Conservation (phyloP, 1,284 basidiomycete genomes). For the Fomitopsis betulina region DNA sequence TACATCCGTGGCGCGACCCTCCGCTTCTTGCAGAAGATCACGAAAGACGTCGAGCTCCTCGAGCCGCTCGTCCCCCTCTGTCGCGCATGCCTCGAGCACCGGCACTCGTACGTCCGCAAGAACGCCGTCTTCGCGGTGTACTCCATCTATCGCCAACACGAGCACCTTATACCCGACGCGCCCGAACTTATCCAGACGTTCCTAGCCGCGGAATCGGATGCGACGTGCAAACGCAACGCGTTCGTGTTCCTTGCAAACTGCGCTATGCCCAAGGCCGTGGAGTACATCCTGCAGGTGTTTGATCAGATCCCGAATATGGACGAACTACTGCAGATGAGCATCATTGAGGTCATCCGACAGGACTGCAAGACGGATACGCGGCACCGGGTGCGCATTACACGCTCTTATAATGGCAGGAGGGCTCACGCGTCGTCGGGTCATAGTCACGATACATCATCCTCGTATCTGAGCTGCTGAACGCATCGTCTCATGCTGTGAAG, state of each 20-base stretch:
- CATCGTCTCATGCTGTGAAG: slow-evolving; percentile 92
- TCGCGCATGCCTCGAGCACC: slow-evolving; percentile 93
- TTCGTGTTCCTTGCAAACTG: slow-evolving; percentile 93
- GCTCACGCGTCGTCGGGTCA: not conserved
- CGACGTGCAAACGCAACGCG: slow-evolving; percentile 96
- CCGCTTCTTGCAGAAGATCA: slow-evolving; percentile 93
- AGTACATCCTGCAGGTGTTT: slow-evolving; percentile 84
- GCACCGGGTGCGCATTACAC: slow-evolving; percentile 54
- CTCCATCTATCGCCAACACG: slow-evolving; percentile 92
- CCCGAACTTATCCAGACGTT: slow-evolving; percentile 97
- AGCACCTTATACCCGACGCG: slow-evolving; percentile 94
- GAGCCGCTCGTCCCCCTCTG: slow-evolving; percentile 96
- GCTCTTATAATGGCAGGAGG: not conserved
- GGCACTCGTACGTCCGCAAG: slow-evolving; percentile 98
- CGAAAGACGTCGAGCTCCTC: slow-evolving; percentile 90
- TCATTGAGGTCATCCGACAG: slow-evolving; percentile 92
- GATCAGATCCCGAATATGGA: slow-evolving; percentile 86
- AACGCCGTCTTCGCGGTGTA: slow-evolving; percentile 97
- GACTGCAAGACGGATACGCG: slow-evolving; percentile 86
- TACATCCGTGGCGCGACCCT: slow-evolving; percentile 98
- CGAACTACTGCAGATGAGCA: slow-evolving; percentile 93
- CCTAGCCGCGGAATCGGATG: slow-evolving; percentile 94
- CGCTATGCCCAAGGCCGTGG: slow-evolving; percentile 87
- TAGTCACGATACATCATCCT: slow-evolving; percentile 89
- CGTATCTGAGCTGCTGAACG: slow-evolving; percentile 94